Base-by-base conservation (phyloP, 768 basidiomycete species). In the Russula ochroleuca region DNA sequence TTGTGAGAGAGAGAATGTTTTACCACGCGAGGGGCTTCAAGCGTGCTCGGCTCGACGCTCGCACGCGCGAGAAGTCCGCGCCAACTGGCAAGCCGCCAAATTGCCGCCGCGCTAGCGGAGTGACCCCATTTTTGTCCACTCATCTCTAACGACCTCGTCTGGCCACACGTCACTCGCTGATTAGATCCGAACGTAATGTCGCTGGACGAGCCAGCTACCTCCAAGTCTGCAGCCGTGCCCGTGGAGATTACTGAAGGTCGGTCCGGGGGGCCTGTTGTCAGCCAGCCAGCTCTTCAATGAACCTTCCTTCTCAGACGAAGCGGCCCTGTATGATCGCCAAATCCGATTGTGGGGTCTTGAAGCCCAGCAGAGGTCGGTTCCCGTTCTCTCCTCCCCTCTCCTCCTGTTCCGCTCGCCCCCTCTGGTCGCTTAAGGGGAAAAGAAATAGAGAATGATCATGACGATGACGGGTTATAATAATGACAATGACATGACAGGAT, bases 271-370 rank as follows among this genome's bases (percentile, higher is more conserved):
- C 25, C n/a, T 7, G 37, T 50, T 23, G 7, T 25, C 38, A 11
- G 28, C 28, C 28, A 28, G 28, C 28, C 28, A 4, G 9, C 23
- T 25, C 23, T 19, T 17, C 10, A 3, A 15, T 21, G 43, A 45
- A n/a, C 17, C n/a, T 3, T 14, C 43, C 21, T 45, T 21, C 28
- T 48, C 62, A 84, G 82, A 84, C 70, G 82, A 87, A 68, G 86
- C 84, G n/a, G 92, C 90, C 15, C 81, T 97, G 28, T 97, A 98
- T 74, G 97, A 98, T 74, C 86, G 96, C 31, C 95, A 98, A 75
- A 97, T 98, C 78, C 85, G 96, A 35, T 77, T 98, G 69, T 99
- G 97, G 97, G 97, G 97, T 50, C 84, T 98, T 47, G 97, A 98
- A 73, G 97, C 97, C 40, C 97, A 99, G 73, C 93, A 97, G 76